Base-by-base conservation (phyloP, 306 rosid genomes). In the Casuarina glauca region DNA sequence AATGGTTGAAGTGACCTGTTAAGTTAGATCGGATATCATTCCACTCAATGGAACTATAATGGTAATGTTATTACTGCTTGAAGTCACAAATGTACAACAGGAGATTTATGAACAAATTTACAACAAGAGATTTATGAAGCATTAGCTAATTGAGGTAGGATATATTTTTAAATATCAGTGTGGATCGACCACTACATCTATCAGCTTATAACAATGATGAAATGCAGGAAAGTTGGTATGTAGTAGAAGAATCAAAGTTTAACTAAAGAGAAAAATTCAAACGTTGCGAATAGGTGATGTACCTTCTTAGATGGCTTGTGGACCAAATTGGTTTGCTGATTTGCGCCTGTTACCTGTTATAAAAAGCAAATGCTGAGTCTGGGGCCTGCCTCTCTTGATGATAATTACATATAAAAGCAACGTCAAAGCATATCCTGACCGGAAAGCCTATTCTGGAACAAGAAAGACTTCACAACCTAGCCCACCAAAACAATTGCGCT, bases 271-370 rank as follows among this genome's bases (percentile, higher is more conserved):
- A 74, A 71, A 71, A 69, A 60, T 75, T 74, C 75, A 81, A 78
- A 52, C 71, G 38, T n/a, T 66, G 41, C 75, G 69, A 70, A 67
- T 58, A 72, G 53, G 68, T 45, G 54, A 54, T 83, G 46, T 83
- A 93, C 99, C 93, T 87, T 90, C 76, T 90, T 93, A 19, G 99
- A 89, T 38, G 85, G 74, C 87, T 96, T 96, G 86, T 93, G 99
- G 79, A 93, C 78, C 60, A 93, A 89, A 84, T 68, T 81, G 45
- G 82, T 52, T 81, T 86, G 97, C 82, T 88, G 93, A 79, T 84
- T 89, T 63, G 77, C 71, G 70, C 84, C 97, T 69, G 75, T 86
- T 76, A 85, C 96, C 99, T 96, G 87, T 70, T 79, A 82, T 42
- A 76, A 36, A 77, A 69, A 74, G 84, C 49, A 72, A 78, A 79